These are phyloP conservation scores for Exobasidium cylindrosporum DNA, from an alignment of 1,284 basidiomycete genomes.

Conservation along the genomic window DNA sequence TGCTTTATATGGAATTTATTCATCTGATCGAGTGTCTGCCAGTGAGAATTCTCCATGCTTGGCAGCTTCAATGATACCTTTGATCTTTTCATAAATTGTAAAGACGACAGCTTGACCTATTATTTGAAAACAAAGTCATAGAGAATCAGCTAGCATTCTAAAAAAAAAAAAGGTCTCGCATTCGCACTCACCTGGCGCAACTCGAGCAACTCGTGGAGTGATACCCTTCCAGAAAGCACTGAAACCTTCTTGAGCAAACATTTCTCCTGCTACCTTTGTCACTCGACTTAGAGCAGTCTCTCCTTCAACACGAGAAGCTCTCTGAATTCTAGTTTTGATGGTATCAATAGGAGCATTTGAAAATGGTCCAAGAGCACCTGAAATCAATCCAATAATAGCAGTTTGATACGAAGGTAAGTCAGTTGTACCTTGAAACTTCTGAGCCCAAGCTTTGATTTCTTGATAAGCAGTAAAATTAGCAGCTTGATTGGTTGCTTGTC, in stretches of 20 bases:
- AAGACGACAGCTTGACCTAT: constrained; percentile 62
- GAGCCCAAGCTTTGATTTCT: constrained; percentile 81
- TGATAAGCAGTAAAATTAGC: constrained; percentile 99
- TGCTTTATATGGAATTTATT: no score
- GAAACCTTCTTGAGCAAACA: constrained; percentile 89
- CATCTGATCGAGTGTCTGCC: constrained; percentile 41
- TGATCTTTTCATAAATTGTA: constrained; percentile 57
- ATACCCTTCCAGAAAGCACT: constrained; percentile 80
- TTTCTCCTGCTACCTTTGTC: constrained; percentile 74
- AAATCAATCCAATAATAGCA: constrained; percentile 87
- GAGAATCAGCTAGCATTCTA: background rate
- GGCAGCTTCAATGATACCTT: constrained; percentile 47
- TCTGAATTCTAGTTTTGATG: constrained; percentile 84
- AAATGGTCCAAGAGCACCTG: constrained; percentile 92
- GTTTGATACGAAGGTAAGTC: constrained; percentile 79
- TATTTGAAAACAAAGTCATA: constrained; percentile 49
- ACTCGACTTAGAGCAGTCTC: constrained; percentile 73
- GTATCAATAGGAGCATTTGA: constrained; percentile 97
- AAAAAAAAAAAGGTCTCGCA: background rate
- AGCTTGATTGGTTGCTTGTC: constrained; percentile 98
- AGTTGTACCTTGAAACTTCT: constrained; percentile 63
- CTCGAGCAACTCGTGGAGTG: constrained; percentile 90
- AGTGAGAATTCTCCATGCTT: constrained; percentile 45
- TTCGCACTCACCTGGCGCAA: constrained; percentile 66
- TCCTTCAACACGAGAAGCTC: constrained; percentile 72